These are phyloP conservation scores for Isoetes taiwanensis DNA, from an alignment of 75 land plant species.

Conservation along the genomic window DNA sequence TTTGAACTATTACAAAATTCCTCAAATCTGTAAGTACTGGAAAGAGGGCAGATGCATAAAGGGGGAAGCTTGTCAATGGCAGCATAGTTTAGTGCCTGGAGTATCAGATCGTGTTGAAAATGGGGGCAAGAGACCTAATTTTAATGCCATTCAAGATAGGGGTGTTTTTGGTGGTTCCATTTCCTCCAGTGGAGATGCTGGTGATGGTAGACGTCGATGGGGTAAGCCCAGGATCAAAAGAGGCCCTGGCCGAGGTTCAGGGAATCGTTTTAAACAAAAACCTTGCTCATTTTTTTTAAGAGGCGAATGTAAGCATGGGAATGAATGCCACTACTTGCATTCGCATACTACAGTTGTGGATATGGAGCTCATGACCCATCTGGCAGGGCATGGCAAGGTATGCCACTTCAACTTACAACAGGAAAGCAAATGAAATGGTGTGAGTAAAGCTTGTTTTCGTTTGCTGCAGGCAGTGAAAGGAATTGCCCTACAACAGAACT, in stretches of 20 bases:
- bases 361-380: conserved; percentile 46
- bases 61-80: conserved; percentile 49
- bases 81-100: conserved; percentile 40
- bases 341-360: conserved; percentile 45
- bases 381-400: conserved; percentile 83
- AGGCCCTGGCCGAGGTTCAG: not conserved
- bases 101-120: conserved; percentile 12
- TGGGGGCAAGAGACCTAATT: too few relatives aligned
- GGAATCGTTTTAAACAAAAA: conserved; percentile 19
- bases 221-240: conserved; percentile 6
- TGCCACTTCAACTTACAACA: not conserved
- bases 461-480: conserved; percentile 55
- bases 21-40: conserved; percentile 57
- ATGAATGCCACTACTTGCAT: conserved; percentile 65
- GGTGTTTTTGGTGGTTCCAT: conserved; percentile 10
- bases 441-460: not conserved
- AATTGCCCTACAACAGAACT: conserved; percentile 66
- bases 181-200: conserved; percentile 2
- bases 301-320: conserved; percentile 58
- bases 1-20: too few relatives aligned
- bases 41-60: conserved; percentile 57
- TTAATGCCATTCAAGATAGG: not conserved
- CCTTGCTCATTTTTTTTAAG: conserved; percentile 51
- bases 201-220: conserved; percentile 9
- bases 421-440: not conserved